Conservation (phyloP, 2,329 filamentous ascomycete species). For the Cladophialophora bantiana region DNA sequence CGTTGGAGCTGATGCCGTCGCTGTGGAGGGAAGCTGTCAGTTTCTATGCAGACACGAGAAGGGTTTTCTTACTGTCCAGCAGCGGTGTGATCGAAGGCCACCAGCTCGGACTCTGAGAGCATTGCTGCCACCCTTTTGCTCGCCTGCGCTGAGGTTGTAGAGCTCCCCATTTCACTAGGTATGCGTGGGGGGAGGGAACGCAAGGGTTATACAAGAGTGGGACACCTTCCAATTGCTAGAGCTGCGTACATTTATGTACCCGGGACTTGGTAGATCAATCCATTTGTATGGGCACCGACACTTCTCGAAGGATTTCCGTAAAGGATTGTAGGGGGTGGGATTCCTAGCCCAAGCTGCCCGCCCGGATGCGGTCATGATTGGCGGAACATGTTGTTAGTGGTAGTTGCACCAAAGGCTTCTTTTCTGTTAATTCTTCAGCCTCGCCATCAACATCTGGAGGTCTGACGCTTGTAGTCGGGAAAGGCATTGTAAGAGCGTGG, state of each 20-base stretch:
- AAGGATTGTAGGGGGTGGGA: too few relatives aligned
- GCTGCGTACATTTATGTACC: background rate
- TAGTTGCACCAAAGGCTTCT: background rate
- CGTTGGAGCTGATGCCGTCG: slow-evolving; percentile 87
- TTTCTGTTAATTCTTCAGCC: background rate
- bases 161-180: background rate
- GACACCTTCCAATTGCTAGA: background rate
- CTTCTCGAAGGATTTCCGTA: background rate
- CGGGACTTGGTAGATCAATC: background rate
- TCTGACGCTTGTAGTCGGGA: background rate
- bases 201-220: background rate
- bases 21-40: slow-evolving; percentile 55
- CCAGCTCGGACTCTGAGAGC: slow-evolving; percentile 41
- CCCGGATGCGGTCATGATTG: background rate
- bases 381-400: background rate
- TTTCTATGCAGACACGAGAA: background rate
- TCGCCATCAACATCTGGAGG: background rate
- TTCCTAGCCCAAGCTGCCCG: background rate
- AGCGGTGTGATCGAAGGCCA: slow-evolving; percentile 55
- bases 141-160: background rate
- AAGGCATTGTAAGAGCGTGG: background rate
- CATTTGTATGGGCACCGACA: background rate
- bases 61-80: slow-evolving; percentile 57
- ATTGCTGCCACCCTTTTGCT: slow-evolving; percentile 26
- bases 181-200: background rate